A percentile compares a stretch with the other conserved stretches of the same genome.
Conservation (phyloP, 169 alveolate species). For the Plasmodium cynomolgi region DNA sequence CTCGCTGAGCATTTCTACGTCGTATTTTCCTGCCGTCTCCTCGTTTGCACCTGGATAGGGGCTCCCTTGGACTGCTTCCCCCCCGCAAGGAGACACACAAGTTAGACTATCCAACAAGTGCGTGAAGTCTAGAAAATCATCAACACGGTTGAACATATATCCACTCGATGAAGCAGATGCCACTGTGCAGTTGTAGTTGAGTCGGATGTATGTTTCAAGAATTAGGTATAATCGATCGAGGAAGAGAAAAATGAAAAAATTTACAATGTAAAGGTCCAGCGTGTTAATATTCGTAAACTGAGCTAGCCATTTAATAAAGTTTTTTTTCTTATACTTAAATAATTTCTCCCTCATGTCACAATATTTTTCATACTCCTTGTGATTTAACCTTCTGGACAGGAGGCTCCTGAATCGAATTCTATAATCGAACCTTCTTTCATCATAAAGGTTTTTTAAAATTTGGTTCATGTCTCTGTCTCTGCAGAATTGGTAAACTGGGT, state of each 20-base stretch:
- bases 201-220: constrained; percentile 54
- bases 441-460: constrained; percentile 35
- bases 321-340: constrained; percentile 70
- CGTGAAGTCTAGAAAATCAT: constrained; percentile 35
- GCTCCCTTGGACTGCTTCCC: background rate
- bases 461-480: constrained; percentile 39
- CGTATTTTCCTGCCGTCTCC: background rate
- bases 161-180: background rate
- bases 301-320: constrained; percentile 59
- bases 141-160: constrained; percentile 5
- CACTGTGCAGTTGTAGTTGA: constrained; percentile 7
- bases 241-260: constrained; percentile 69
- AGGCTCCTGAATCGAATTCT: constrained; percentile 60
- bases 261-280: constrained; percentile 26
- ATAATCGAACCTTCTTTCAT: constrained; percentile 49
- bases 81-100: background rate
- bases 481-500: background rate
- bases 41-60: background rate
- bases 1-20: background rate
- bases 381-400: constrained; percentile 32
- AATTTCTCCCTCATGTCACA: constrained; percentile 70
- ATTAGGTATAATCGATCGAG: constrained; percentile 57
- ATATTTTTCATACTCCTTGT: constrained; percentile 47
- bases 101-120: constrained; percentile 17
- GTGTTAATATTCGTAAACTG: constrained; percentile 40